Base-by-base conservation (phyloP, 2,329 filamentous ascomycete genomes). In the Epicoccum sorghinum region DNA sequence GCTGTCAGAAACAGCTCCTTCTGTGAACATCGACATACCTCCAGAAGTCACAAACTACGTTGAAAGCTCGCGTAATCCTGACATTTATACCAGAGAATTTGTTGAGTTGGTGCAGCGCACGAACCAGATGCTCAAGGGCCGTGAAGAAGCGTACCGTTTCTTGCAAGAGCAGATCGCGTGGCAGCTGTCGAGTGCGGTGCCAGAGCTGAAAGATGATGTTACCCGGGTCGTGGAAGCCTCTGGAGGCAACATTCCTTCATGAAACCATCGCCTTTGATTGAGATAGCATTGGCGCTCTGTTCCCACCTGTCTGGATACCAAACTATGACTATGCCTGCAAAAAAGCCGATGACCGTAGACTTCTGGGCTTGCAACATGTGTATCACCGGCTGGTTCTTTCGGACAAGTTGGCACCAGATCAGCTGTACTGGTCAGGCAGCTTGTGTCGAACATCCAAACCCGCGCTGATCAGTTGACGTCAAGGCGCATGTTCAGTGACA, bases 71-170 rank as follows among this genome's bases (percentile, higher is more conserved):
- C 82, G 85, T 22, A 88, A 88, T 64, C 86, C 85, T 7, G 85
- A 88, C 63, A 87, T 88, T 61, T 88, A 86, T 71, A 87, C 84
- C 7, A 80, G 85, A 40, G 84, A 88, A 61, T 86, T 87, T 59
- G 83, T 88, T 39, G 85, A 88, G 71, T 76, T 83, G 25, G 83
- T 86, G 7, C 85, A 87, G 74, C 78, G 81, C 57, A 80, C 82
- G 43, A 88, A 88, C 59, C 84, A 86, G 65, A 81, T 84, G 70
- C 72, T 87, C 46, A 86, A 84, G 61, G 86, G 85, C 29, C 84
- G 84, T 62, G 78, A 77, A 51, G 80, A 86, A 63, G 85, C 84
- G 1, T 87, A 86, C 70, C 79, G 78, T 9, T 72, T 77, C 39
- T 84, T 88, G 57, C 78, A 83, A 53, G 82, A 87, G 68, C 79